Evolutionary conservation across 2,329 filamentous ascomycete genomes (phyloP).

Genomic region (Pseudogymnoascus verrucosus): DNA sequence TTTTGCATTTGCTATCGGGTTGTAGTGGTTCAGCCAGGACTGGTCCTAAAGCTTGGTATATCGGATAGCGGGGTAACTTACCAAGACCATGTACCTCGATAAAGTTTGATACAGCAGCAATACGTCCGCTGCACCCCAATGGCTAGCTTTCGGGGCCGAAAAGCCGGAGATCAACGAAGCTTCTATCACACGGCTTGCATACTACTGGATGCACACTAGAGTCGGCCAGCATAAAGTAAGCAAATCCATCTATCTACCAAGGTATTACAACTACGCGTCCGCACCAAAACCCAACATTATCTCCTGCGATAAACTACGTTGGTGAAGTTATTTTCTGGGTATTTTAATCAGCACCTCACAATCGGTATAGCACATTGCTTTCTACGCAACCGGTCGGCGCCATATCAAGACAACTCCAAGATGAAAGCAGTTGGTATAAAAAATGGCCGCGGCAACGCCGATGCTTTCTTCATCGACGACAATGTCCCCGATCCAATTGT

Average conservation of each 20-base stretch:
- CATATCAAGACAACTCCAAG: neutral
- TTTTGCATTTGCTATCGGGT: neutral
- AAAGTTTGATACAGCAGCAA: neutral
- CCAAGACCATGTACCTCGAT: neutral
- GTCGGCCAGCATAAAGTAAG: neutral
- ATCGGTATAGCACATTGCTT: neutral
- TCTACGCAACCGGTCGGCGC: neutral
- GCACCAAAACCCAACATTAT: neutral
- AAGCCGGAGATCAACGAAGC: neutral
- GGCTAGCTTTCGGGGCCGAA: neutral
- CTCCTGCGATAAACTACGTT: neutral
- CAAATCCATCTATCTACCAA: neutral
- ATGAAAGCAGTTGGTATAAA: conserved; percentile 35
- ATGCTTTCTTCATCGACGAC: conserved; percentile 52
- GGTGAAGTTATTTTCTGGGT: too few relatives aligned
- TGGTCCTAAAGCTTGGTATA: neutral
- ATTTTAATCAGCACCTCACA: neutral
- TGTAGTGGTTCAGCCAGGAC: neutral
- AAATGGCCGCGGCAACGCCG: conserved; percentile 45
- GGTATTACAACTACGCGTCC: neutral
- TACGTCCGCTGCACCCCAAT: neutral
- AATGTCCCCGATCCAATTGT: conserved; percentile 42
- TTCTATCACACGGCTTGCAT: neutral
- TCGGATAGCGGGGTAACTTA: neutral
- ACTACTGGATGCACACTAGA: neutral